These are phyloP conservation scores for Botrytis tulipae DNA, from an alignment of 2,329 filamentous ascomycete genomes.

Conservation along the genomic window DNA sequence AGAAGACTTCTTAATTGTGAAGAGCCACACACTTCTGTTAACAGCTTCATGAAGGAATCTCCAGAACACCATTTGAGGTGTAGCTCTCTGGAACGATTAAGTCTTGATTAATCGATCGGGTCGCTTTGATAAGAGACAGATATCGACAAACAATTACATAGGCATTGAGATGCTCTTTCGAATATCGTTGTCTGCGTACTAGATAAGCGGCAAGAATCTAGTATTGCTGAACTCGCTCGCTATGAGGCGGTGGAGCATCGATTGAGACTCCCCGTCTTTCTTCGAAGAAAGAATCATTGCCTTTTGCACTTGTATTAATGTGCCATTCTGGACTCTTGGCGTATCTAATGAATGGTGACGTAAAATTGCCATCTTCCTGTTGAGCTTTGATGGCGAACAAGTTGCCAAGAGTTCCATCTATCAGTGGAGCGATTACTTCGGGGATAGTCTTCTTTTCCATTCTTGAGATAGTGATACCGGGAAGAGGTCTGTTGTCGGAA, in stretches of 20 bases:
- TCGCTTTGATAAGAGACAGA: background rate
- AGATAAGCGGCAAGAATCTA: background rate
- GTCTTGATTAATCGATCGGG: background rate
- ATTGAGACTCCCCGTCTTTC: constrained; percentile 33
- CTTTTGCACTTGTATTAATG: constrained; percentile 33
- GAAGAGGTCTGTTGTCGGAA: constrained; percentile 20
- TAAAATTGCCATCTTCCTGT: constrained; percentile 22
- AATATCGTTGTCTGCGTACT: background rate
- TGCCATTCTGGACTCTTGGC: constrained; percentile 26
- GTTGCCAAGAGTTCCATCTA: constrained; percentile 33
- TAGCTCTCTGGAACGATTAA: background rate
- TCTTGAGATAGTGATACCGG: constrained; percentile 28
- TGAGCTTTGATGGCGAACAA: constrained; percentile 32
- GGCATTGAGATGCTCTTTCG: background rate
- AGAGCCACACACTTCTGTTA: background rate
- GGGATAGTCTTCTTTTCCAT: constrained; percentile 30
- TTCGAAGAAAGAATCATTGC: constrained; percentile 36
- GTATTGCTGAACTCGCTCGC: background rate
- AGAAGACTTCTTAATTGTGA: background rate
- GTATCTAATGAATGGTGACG: constrained; percentile 30
- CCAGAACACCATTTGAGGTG: background rate
- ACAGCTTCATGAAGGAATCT: background rate
- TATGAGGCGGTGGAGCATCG: background rate
- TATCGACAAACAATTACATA: background rate
- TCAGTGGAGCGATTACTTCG: constrained; percentile 30